These are phyloP conservation scores for Fusarium sp. DNA, from an alignment of 2,329 filamentous ascomycete species.

Conservation along the genomic window DNA sequence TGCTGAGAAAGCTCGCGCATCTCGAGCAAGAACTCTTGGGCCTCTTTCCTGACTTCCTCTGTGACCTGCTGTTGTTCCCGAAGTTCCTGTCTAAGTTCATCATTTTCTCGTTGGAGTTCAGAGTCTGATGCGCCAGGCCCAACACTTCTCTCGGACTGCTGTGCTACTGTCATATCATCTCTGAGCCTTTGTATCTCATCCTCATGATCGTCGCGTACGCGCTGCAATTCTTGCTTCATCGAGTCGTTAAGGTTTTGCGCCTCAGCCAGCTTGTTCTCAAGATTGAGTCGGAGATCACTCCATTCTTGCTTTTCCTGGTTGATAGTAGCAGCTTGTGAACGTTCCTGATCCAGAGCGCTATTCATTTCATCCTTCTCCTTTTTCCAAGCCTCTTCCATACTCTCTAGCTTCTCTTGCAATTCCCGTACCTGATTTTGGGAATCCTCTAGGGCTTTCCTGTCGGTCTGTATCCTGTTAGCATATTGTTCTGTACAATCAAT, in stretches of 20 bases:
- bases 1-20: constrained; percentile 89
- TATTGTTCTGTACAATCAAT: constrained; percentile 1
- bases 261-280: constrained; percentile 80
- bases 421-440: constrained; percentile 81
- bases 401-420: constrained; percentile 77
- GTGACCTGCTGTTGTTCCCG: constrained; percentile 83
- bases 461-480: constrained; percentile 58
- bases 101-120: constrained; percentile 75
- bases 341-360: constrained; percentile 68
- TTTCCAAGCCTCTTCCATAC: constrained; percentile 75
- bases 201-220: constrained; percentile 74
- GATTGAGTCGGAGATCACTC: constrained; percentile 70
- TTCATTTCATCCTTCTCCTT: constrained; percentile 74
- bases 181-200: constrained; percentile 71
- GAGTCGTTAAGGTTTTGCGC: constrained; percentile 82
- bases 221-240: constrained; percentile 81
- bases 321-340: constrained; percentile 61
- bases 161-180: constrained; percentile 69
- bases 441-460: constrained; percentile 80
- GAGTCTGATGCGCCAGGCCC: constrained; percentile 54
- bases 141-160: constrained; percentile 46
- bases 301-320: constrained; percentile 77
- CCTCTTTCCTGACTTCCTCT: constrained; percentile 86
- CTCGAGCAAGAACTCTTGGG: constrained; percentile 83
- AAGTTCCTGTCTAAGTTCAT: constrained; percentile 72